These are phyloP conservation scores for Gossypium turneri DNA, from an alignment of 345 rosid genomes.

Conservation along the genomic window DNA sequence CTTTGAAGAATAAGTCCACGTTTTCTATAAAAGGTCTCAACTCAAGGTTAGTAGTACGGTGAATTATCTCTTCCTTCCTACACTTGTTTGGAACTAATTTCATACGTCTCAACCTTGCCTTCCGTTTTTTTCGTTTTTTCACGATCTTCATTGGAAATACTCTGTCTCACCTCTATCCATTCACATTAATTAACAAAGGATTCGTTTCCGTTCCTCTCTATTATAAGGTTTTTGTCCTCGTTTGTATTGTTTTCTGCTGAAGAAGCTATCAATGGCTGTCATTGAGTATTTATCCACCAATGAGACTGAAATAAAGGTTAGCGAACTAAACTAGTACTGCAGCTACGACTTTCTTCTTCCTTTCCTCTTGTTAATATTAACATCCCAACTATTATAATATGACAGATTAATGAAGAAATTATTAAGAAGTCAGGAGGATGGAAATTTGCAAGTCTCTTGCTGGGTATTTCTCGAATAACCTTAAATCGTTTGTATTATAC, in stretches of 20 bases:
- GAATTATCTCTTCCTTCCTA: no score
- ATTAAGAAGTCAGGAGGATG: constrained; percentile 19
- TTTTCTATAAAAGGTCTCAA: no score
- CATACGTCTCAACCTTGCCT: no score
- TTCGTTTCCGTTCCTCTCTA: background rate
- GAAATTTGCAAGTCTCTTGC: constrained; percentile 12
- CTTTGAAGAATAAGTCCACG: no score
- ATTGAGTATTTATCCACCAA: constrained; percentile 31
- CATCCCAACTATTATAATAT: no score
- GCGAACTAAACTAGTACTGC: background rate
- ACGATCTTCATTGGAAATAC: background rate
- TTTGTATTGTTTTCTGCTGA: constrained; percentile 21
- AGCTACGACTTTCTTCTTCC: background rate
- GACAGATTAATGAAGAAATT: constrained; percentile 6
- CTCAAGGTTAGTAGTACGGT: no score
- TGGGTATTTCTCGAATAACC: constrained; percentile 5
- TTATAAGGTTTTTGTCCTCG: background rate
- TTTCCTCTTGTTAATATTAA: no score
- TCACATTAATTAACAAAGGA: background rate
- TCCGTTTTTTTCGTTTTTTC: background rate
- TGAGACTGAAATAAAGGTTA: constrained; percentile 37
- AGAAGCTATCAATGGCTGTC: constrained; percentile 34
- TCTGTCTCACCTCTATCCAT: no score
- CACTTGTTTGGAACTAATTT: no score
- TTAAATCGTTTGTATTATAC: background rate